Base-by-base conservation (phyloP, 75 land plant species). In the Sequoia sempervirens region DNA sequence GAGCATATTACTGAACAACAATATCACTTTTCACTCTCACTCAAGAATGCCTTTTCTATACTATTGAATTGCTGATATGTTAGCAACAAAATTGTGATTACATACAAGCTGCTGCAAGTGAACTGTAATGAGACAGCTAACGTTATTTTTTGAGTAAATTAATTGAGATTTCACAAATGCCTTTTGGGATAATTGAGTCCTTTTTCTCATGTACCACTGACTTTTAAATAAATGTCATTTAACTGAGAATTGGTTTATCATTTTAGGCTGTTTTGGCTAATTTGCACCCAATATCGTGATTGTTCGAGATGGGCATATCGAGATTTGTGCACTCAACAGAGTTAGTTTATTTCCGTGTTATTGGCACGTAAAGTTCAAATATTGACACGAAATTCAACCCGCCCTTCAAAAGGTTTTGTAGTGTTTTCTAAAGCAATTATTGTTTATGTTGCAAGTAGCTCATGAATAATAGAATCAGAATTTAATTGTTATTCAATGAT, bases 111-210 rank as follows among this genome's bases (percentile, higher is more conserved):
- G 78, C 78, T 23, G 41, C 30, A 23, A 41, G 12, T 37, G n/a
- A 76, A 76, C 18, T 76, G 46, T 40, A 76, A 76, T 76, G 79
- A 23, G 26, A 45, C 79, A 76, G 46, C 28, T 76, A 40, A 41
- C 23, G 43, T 43, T 41, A 23, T 76, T 76, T 76, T 76, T 26
- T 41, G 45, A 76, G 47, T 41, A n/a, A 40, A 41, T 41, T 76
- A 43, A 43, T 40, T 76, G 47, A 23, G 45, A 76, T 76, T 41
- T 76, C 9, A 26, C 3, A 76, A 76, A 23, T 40, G 38, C 15
- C 34, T 74, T 74, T 17, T 17, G 76, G 9, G 76, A 38, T 2
- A 18, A 37, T 37, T 37, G 37, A 23, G 14, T 20, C 76, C 40
- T 13, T 74, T 14, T 13, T 38, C 38, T 74, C 40, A 74, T 74